phyloP scores from a whole-genome alignment of 2,329 filamentous ascomycete genomes.

The Clarireedia paspali region DNA sequence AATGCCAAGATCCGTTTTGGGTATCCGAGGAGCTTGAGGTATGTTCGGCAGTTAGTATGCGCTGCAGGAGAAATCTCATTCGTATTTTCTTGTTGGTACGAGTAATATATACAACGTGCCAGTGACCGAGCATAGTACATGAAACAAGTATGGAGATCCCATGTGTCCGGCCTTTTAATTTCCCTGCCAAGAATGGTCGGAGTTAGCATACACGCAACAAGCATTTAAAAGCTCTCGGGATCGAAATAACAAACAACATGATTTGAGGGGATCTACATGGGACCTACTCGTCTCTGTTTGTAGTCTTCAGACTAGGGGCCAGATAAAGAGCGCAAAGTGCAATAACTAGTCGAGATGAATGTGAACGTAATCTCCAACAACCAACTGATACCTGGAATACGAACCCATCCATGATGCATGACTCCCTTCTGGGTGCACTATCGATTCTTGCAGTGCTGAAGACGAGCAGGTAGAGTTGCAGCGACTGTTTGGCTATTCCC shows the following conservation, averaged over 20 bases:
- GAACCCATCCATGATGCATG: background rate
- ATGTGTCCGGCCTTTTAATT: too few species aligned
- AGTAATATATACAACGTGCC: background rate
- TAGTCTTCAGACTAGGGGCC: background rate
- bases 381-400: background rate
- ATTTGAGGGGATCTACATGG: background rate
- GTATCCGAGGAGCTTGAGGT: background rate
- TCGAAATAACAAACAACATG: background rate
- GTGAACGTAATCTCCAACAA: background rate
- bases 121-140: background rate
- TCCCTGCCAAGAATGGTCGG: too few species aligned
- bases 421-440: background rate
- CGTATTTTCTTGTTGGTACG: background rate
- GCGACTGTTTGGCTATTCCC: conserved; percentile 10
- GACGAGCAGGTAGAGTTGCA: conserved; percentile 8
- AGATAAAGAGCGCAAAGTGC: conserved; percentile 8
- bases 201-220: background rate
- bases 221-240: background rate
- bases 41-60: too few species aligned
- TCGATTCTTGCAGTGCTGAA: background rate
- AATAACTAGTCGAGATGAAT: conserved; percentile 5
- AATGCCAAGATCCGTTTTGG: background rate
- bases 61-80: background rate
- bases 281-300: background rate
- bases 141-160: background rate